These are phyloP conservation scores for Quercus variabilis DNA, from an alignment of 306 rosid genomes.

Conservation along the genomic window DNA sequence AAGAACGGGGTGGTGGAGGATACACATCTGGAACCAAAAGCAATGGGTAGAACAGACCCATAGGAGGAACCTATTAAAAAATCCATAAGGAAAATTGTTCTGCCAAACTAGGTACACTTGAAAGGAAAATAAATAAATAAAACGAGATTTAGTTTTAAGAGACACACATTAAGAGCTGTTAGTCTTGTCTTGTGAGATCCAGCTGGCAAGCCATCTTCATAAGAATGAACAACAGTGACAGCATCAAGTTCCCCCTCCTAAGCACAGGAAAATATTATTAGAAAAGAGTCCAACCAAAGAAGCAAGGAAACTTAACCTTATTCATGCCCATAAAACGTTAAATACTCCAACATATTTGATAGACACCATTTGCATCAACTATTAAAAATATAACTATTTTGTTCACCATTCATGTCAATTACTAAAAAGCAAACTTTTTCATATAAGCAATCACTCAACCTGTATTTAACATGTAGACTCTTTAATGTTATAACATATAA, in stretches of 20 bases:
- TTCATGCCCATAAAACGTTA: background rate
- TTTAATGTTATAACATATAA: background rate
- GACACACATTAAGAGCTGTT: constrained; percentile 73
- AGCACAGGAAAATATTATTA: constrained; percentile 16
- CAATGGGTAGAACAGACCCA: constrained; percentile 92
- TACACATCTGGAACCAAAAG: constrained; percentile 86
- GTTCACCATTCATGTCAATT: background rate
- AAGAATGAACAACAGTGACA: constrained; percentile 75
- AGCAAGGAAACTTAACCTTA: constrained; percentile 7
- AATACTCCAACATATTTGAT: background rate
- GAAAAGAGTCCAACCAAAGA: constrained; percentile 16
- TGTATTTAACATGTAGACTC: background rate
- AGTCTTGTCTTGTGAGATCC: constrained; percentile 89
- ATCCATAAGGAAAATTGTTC: constrained; percentile 14
- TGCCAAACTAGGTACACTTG: background rate
- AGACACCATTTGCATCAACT: background rate
- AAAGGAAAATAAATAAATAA: constrained; percentile 5
- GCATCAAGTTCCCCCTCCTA: constrained; percentile 86
- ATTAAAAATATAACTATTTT: background rate
- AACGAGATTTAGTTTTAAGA: constrained; percentile 20
- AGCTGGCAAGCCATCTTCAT: constrained; percentile 64
- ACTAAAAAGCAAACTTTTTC: background rate
- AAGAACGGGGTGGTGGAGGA: constrained; percentile 94
- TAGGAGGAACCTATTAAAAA: constrained; percentile 73
- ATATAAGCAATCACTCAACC: background rate